Evolutionary conservation across 768 basidiomycete genomes (phyloP).

Genomic region (Lactifluus piperatus): DNA sequence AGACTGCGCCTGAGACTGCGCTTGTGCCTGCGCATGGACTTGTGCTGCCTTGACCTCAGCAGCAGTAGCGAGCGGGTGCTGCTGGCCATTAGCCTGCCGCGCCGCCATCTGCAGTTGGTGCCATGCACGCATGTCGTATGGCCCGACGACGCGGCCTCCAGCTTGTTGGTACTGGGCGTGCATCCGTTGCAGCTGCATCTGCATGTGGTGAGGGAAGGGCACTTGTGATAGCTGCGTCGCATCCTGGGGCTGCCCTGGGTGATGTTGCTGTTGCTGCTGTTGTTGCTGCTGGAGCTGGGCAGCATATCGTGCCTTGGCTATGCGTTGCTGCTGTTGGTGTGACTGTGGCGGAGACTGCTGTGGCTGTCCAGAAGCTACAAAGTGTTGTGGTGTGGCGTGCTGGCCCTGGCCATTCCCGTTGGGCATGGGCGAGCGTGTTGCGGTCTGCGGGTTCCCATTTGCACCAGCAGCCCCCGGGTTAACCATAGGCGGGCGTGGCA

Average conservation of each 20-base stretch:
- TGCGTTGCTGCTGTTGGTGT: constrained; percentile 13
- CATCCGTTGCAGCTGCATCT: constrained; percentile 14
- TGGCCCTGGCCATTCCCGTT: constrained; percentile 19
- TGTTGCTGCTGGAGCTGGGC: background rate
- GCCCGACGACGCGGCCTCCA: constrained; percentile 9
- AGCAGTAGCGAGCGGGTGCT: background rate
- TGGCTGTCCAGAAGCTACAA: background rate
- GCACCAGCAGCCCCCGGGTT: background rate
- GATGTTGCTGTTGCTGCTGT: constrained; percentile 17
- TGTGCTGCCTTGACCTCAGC: constrained; percentile 6
- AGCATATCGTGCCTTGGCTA: background rate
- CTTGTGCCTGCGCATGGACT: constrained; percentile 7
- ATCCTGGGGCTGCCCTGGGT: constrained; percentile 20
- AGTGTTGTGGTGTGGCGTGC: constrained; percentile 7
- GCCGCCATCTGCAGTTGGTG: background rate
- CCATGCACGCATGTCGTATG: background rate
- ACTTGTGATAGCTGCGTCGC: constrained; percentile 21
- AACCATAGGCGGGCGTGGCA: constrained; percentile 21
- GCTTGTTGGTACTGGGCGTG: constrained; percentile 13
- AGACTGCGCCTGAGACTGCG: background rate
- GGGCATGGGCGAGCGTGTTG: constrained; percentile 17
- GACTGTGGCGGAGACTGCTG: constrained; percentile 12
- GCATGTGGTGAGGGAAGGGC: constrained; percentile 20
- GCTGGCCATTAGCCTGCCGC: background rate
- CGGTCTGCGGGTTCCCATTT: constrained; percentile 6